Evolutionary conservation across 2,329 filamentous ascomycete species (phyloP).

Genomic region (Knufia fluminis): DNA sequence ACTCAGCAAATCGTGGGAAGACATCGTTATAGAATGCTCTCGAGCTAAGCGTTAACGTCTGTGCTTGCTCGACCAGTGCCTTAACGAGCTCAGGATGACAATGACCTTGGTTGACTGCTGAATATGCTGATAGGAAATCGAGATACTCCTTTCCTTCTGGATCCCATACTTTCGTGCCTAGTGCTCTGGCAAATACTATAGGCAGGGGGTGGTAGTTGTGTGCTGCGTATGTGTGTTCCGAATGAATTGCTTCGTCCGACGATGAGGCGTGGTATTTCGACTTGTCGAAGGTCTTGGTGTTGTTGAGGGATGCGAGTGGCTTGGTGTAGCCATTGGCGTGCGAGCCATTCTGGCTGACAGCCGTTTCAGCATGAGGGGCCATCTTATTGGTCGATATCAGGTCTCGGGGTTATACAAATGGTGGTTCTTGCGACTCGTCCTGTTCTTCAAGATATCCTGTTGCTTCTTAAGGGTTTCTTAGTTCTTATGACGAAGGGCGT

Average conservation of each 20-base stretch:
- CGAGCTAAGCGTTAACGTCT: conserved; percentile 81
- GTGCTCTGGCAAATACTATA: conserved; percentile 79
- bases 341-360: conserved; percentile 5
- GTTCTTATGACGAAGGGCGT: not conserved
- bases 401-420: not conserved
- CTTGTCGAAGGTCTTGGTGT: conserved; percentile 27
- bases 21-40: conserved; percentile 98
- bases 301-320: too few species aligned
- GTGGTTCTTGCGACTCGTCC: not conserved
- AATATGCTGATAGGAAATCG: conserved; percentile 97
- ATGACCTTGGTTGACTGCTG: conserved; percentile 94
- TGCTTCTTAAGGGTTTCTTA: not conserved
- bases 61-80: conserved; percentile 79
- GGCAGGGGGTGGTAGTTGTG: conserved; percentile 99
- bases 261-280: conserved; percentile 64
- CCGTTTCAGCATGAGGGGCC: not conserved
- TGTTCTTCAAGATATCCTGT: not conserved
- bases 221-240: conserved; percentile 76
- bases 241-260: conserved; percentile 66
- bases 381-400: conserved; percentile 4
- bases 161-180: conserved; percentile 88
- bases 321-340: conserved; percentile 12
- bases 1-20: conserved; percentile 90
- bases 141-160: conserved; percentile 92
- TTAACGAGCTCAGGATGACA: conserved; percentile 95